phyloP scores from a whole-genome alignment of 352 stramenopile genomes.

The Peronospora belbahrii region DNA sequence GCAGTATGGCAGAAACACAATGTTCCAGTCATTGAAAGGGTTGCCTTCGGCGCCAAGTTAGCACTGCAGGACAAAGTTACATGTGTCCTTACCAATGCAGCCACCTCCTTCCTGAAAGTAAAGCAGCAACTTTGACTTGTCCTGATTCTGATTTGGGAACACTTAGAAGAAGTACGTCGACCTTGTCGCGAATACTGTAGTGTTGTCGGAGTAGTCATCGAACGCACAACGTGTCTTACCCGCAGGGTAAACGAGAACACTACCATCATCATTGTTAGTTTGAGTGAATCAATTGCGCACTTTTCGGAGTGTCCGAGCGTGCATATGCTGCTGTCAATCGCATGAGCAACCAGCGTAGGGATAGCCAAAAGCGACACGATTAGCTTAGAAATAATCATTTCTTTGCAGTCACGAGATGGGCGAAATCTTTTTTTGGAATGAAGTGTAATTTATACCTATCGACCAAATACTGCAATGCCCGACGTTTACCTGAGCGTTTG shows the following conservation, averaged over 20 bases:
- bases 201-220: slow-evolving; percentile 26
- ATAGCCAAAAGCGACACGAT: slow-evolving; percentile 5
- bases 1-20: slow-evolving; percentile 63
- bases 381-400: slow-evolving; percentile 9
- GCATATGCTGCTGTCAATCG: slow-evolving; percentile 6
- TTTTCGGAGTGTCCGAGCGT: slow-evolving; percentile 17
- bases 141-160: slow-evolving; percentile 33
- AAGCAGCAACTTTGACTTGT: slow-evolving; percentile 49
- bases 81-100: slow-evolving; percentile 45
- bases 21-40: slow-evolving; percentile 58
- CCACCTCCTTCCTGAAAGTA: slow-evolving; percentile 49
- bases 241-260: slow-evolving; percentile 34
- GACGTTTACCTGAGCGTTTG: too few relatives aligned
- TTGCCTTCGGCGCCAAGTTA: slow-evolving; percentile 33
- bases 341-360: not conserved
- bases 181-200: slow-evolving; percentile 24
- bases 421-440: too few relatives aligned
- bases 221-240: slow-evolving; percentile 35
- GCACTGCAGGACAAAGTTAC: slow-evolving; percentile 48
- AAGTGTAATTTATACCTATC: too few relatives aligned
- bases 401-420: not conserved
- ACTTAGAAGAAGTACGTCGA: slow-evolving; percentile 49
- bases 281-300: slow-evolving; percentile 22
- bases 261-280: slow-evolving; percentile 17
- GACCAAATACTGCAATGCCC: too few relatives aligned